These are phyloP conservation scores for Xylaria hypoxylon DNA, from an alignment of 2,329 filamentous ascomycete genomes.

Conservation along the genomic window DNA sequence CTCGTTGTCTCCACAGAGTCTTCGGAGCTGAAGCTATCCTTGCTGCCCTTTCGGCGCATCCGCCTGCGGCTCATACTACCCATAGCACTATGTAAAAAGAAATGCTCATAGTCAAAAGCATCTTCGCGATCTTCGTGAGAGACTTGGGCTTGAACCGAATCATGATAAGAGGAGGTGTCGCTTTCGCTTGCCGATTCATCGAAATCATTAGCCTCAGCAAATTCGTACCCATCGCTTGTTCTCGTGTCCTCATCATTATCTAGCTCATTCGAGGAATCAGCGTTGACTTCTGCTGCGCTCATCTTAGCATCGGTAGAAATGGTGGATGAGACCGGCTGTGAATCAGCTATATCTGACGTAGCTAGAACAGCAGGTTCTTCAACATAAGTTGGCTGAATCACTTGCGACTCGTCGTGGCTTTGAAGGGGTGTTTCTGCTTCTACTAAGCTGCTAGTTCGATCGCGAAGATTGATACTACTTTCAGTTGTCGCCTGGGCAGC, in stretches of 20 bases:
- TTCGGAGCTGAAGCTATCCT: constrained; percentile 67
- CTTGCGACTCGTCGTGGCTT: constrained; percentile 47
- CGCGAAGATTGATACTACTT: constrained; percentile 39
- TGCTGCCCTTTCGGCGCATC: constrained; percentile 60
- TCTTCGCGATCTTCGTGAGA: constrained; percentile 95
- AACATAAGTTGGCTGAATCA: constrained; percentile 46
- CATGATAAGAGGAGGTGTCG: constrained; percentile 72
- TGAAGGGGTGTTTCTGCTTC: constrained; percentile 25
- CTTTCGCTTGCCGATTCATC: constrained; percentile 67
- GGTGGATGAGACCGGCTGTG: constrained; percentile 21
- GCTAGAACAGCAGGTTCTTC: constrained; percentile 48
- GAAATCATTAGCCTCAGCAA: constrained; percentile 53
- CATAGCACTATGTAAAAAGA: constrained; percentile 93
- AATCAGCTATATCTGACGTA: constrained; percentile 31
- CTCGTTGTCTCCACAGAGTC: constrained; percentile 72
- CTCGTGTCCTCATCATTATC: constrained; percentile 38
- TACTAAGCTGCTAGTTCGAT: constrained; percentile 27
- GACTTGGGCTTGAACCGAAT: constrained; percentile 67
- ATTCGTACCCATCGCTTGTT: constrained; percentile 50
- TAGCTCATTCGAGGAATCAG: constrained; percentile 27
- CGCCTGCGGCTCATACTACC: constrained; percentile 74
- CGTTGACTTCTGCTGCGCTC: constrained; percentile 44
- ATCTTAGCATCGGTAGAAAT: constrained; percentile 28
- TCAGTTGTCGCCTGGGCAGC: constrained; percentile 16
- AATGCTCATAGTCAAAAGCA: constrained; percentile 96